Base-by-base conservation (phyloP, 2,329 filamentous ascomycete genomes). In the Cladosporium colombiae region DNA sequence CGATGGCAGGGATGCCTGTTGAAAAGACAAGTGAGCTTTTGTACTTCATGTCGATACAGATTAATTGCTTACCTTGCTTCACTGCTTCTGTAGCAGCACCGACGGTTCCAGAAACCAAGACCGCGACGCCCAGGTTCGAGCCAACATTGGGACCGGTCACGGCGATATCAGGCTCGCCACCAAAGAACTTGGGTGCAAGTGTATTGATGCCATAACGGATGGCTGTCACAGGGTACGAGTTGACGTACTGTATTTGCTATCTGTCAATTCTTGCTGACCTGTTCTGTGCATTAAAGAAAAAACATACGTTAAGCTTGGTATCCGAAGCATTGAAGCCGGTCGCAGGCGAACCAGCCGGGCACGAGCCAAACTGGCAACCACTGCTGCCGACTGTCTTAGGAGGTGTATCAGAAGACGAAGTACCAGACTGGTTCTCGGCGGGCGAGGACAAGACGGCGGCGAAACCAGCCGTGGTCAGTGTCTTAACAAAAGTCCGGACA, bases 31-130 rank as follows among this genome's bases (percentile, higher is more conserved):
- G 72, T 61, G 5, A 50, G 58, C 18, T 1, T 16, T 50, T 18
- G 1, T 33, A 8, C 29, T 23, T 5, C 13, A 10, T 16, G 16
- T 40, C 18, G 23, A 35, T 2, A n/a, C 13, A 10, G n/a, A 8
- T 16, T n/a, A 6, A 13, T 21, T 23, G 8, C 35, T 21, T 23
- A 63, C 61, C 61, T 1, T 78, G 79, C 23, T 84, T 78, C 4
- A 81, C 84, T 0, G 89, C 88, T 68, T 87, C 86, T 37, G 80
- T 82, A 8, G 88, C 86, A 0, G 86, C 86, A 60, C 88, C 88
- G n/a, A 89, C 85, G 25, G 89, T 91, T 5, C 89, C 89, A 1
- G 88, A 90, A 74, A 89, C 83, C 25, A 78, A 83, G 0, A 85
- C 82, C 1, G 79, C 74, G 16, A 87, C 70, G 40, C 81, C 89